These are phyloP conservation scores for Collybia nuda DNA, from an alignment of 768 basidiomycete genomes.

Conservation along the genomic window DNA sequence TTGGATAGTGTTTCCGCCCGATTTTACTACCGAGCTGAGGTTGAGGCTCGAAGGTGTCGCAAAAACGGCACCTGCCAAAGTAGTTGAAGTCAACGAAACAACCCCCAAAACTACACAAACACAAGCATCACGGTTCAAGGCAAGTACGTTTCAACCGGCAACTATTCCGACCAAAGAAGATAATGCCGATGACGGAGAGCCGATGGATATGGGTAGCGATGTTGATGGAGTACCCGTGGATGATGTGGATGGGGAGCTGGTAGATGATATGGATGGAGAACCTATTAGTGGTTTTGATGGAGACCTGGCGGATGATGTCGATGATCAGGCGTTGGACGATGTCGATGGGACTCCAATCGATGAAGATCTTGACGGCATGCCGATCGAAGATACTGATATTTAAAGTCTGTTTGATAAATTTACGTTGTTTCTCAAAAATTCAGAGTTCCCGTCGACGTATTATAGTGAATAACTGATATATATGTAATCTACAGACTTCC, in stretches of 20 bases:
- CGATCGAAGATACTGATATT: slow-evolving; percentile 15
- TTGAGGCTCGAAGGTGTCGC: slow-evolving; percentile 67
- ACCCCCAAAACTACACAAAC: slow-evolving; percentile 24
- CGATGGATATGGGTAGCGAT: slow-evolving; percentile 34
- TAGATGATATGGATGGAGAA: slow-evolving; percentile 30
- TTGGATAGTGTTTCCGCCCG: slow-evolving; percentile 94
- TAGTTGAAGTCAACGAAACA: slow-evolving; percentile 25
- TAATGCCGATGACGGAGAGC: slow-evolving; percentile 22
- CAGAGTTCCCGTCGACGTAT: too few species aligned
- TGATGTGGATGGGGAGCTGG: slow-evolving; percentile 44
- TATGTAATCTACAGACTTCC: neutral
- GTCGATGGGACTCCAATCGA: slow-evolving; percentile 37
- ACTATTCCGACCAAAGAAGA: slow-evolving; percentile 33
- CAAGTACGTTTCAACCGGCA: slow-evolving; percentile 76
- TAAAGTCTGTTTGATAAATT: neutral
- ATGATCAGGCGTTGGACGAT: slow-evolving; percentile 21
- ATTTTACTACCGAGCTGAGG: slow-evolving; percentile 76
- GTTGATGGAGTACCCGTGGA: slow-evolving; percentile 43
- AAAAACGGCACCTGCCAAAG: slow-evolving; percentile 24
- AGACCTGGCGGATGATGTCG: slow-evolving; percentile 28
- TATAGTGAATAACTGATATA: neutral
- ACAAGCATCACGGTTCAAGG: slow-evolving; percentile 69
- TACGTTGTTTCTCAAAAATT: too few species aligned
- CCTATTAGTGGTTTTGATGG: slow-evolving; percentile 51
- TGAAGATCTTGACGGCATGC: slow-evolving; percentile 23